Percentiles rank a stretch among this genome's conserved stretches.
Conservation (phyloP, 176 grass and related monocot genomes). For the Raddia guianensis region DNA sequence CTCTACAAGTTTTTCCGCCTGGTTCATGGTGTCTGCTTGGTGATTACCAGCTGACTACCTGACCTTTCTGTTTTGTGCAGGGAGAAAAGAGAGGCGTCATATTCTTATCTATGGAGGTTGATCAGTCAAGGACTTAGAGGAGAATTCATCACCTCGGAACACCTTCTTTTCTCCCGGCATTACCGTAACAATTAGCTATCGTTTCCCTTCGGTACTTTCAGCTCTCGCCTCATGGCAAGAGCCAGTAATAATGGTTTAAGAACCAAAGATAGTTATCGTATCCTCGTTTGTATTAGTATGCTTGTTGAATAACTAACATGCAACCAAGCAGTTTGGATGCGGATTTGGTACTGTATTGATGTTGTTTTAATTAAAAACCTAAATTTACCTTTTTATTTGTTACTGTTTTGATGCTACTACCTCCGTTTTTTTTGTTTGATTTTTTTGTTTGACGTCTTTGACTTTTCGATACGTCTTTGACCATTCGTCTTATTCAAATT, state of each 20-base stretch:
- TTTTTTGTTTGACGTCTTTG: no score
- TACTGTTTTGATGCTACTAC: not conserved
- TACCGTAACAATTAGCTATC: not conserved
- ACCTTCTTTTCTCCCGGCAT: slow-evolving; percentile 24
- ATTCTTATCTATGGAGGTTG: slow-evolving; percentile 1
- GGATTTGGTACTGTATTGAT: not conserved
- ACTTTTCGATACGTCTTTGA: no score
- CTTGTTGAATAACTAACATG: slow-evolving; percentile 7
- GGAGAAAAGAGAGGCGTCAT: slow-evolving; percentile 2
- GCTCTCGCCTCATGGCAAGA: slow-evolving; percentile 22
- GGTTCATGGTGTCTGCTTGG: not conserved
- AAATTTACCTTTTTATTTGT: not conserved
- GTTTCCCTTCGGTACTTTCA: slow-evolving; percentile 6
- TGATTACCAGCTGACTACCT: not conserved
- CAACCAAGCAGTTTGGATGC: not conserved
- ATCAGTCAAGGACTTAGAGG: slow-evolving; percentile 10
- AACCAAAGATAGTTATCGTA: slow-evolving; percentile 13
- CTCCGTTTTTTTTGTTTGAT: no score
- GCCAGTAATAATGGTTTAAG: slow-evolving; percentile 42
- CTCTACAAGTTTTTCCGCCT: not conserved
- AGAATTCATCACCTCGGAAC: slow-evolving; percentile 16
- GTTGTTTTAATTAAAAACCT: slow-evolving; percentile 16
- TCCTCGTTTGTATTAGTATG: not conserved
- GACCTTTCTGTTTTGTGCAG: slow-evolving; percentile 21
- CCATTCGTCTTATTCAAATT: no score